phyloP scores from a whole-genome alignment of 768 basidiomycete species.

The Naematelia encephala region DNA sequence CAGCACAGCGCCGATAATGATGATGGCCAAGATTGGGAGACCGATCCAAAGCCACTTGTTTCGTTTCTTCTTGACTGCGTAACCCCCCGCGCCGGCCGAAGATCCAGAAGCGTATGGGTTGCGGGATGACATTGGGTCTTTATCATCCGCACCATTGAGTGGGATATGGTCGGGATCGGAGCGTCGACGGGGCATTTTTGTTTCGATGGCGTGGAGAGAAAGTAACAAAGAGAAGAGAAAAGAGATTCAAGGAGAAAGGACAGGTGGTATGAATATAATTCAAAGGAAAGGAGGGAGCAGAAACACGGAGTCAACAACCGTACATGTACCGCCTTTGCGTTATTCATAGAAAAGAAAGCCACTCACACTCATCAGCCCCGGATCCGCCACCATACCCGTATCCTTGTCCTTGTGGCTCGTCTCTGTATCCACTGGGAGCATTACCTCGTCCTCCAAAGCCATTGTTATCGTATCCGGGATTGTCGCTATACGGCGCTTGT shows the following conservation, averaged over 20 bases:
- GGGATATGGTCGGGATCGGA: slow-evolving; percentile 6
- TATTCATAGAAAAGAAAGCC: slow-evolving; percentile 3
- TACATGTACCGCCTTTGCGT: neutral
- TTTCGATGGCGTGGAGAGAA: slow-evolving; percentile 6
- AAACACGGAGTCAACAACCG: neutral
- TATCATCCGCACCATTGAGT: slow-evolving; percentile 4
- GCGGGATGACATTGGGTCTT: slow-evolving; percentile 39
- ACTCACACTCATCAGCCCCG: slow-evolving; percentile 7
- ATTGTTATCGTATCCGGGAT: slow-evolving; percentile 28
- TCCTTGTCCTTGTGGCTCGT: slow-evolving; percentile 8
- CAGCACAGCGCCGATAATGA: slow-evolving; percentile 53
- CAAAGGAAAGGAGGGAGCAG: too few species aligned
- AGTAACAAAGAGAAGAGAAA: neutral
- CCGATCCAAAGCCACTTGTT: slow-evolving; percentile 53
- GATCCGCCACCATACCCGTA: slow-evolving; percentile 4
- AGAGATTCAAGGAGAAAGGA: neutral
- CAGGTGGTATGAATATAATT: too few species aligned
- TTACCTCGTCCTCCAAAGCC: slow-evolving; percentile 19
- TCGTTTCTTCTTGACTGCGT: slow-evolving; percentile 35
- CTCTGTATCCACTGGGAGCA: slow-evolving; percentile 12
- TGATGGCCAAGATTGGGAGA: slow-evolving; percentile 41
- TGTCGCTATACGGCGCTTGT: slow-evolving; percentile 36
- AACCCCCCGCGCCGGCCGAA: slow-evolving; percentile 8
- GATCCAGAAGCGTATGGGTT: slow-evolving; percentile 38
- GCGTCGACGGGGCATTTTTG: slow-evolving; percentile 2